Conservation (phyloP, 805 yeast species). For the Candida tibetensis region DNA sequence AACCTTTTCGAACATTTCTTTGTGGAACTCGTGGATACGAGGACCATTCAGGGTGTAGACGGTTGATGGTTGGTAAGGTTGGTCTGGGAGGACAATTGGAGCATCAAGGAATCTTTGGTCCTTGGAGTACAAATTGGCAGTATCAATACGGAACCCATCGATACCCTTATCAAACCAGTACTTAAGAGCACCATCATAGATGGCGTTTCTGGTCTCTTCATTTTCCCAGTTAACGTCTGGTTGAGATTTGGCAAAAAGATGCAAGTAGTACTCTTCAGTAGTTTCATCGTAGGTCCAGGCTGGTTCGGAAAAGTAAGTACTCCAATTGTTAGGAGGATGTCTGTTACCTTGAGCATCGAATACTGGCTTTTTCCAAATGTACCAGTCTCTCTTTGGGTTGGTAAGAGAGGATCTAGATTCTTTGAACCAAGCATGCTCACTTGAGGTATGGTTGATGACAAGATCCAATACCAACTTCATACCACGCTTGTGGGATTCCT, state of each 20-base stretch:
- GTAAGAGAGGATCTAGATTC: conserved; percentile 49
- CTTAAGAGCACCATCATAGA: conserved; percentile 46
- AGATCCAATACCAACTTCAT: conserved; percentile 53
- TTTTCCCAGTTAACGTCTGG: conserved; percentile 66
- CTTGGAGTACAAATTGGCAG: conserved; percentile 53
- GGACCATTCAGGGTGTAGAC: conserved; percentile 44
- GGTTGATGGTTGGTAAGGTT: conserved; percentile 38
- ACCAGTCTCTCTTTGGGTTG: conserved; percentile 60
- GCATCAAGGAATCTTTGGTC: conserved; percentile 45
- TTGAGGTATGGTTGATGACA: conserved; percentile 57
- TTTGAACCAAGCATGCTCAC: conserved; percentile 55
- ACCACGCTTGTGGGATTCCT: conserved; percentile 46
- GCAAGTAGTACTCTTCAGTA: conserved; percentile 54
- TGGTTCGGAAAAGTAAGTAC: conserved; percentile 48
- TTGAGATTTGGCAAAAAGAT: conserved; percentile 50
- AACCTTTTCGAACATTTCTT: conserved; percentile 44
- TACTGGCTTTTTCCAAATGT: conserved; percentile 52
- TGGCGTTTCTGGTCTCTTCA: conserved; percentile 32
- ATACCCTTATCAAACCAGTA: conserved; percentile 57
- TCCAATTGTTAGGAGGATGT: conserved; percentile 58
- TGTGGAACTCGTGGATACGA: conserved; percentile 55
- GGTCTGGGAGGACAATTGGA: conserved; percentile 41
- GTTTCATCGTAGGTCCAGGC: conserved; percentile 57
- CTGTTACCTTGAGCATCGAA: conserved; percentile 47
- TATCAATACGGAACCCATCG: conserved; percentile 59